Evolutionary conservation across 164 flowering plant species (phyloP), one percentile per base, ranked within the genome.

Genomic region (Kingdonia uniflora): DNA sequence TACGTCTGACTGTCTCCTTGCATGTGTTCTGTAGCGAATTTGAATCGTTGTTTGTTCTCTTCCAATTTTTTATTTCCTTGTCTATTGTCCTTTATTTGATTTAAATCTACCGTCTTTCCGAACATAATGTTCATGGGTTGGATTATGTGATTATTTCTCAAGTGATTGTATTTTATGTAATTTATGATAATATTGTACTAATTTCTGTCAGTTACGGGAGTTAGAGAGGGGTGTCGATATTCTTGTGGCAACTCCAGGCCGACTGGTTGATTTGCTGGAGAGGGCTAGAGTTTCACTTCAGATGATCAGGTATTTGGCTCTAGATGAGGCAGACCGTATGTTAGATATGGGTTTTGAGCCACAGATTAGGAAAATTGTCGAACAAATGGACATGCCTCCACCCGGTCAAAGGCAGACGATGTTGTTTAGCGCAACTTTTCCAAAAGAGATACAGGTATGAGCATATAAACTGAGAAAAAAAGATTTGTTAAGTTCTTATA

Each of bases 321-420:
- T 79, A 19, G 84, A 79, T 58, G 84, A 79, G 62, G 84, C 84
- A 44, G 84, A 79, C 61, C 56, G 84, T 38, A 79, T 79, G 84
- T 60, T 79, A 57, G 84, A 79, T 62, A 79, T 79, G 84, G 84
- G 84, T 22, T 79, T 79, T 65, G 84, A 79, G 59, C 84, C 84
- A 23, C 84, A 79, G 57, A 79, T 79, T 26, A 72, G 84, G 53
- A 76, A 72, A 55, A 76, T 79, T 44, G 84, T 79, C 43, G 69
- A 79, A 45, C 77, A 79, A 59, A 74, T 70, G 81, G 84, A 76
- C 60, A 79, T 79, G 84, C 79, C 84, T 55, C 81, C 65, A 17
- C 77, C 63, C 14, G 84, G 84, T 33, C 60, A 25, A 5, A 68
- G 84, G 46, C 84, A 79, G 62, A 79, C 84, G 49, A 76, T 79